phyloP scores from a whole-genome alignment of 2,329 filamentous ascomycete genomes.

The Hymenoscyphus linearis region DNA sequence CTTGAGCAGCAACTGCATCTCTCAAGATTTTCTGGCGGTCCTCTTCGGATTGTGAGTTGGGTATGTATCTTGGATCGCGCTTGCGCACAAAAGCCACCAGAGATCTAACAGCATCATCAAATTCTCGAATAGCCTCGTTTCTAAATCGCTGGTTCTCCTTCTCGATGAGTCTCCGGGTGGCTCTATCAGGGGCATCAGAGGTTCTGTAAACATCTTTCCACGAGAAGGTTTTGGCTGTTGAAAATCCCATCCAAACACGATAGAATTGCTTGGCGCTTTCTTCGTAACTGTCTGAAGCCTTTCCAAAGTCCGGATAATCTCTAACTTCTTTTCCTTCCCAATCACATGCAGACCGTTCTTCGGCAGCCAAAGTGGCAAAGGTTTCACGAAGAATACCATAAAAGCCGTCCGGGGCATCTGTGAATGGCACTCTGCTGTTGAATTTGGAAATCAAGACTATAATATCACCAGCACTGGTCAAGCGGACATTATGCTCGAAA shows the following conservation, averaged over 20 bases:
- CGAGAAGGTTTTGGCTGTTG: constrained; percentile 77
- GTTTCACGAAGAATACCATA: constrained; percentile 72
- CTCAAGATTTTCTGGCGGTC: constrained; percentile 75
- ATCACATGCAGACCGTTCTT: constrained; percentile 71
- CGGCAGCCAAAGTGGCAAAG: constrained; percentile 74
- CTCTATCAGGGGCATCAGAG: constrained; percentile 81
- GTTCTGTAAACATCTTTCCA: constrained; percentile 86
- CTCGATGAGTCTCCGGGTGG: constrained; percentile 79
- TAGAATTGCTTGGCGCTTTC: constrained; percentile 77
- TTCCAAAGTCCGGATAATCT: constrained; percentile 79
- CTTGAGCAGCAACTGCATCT: constrained; percentile 76
- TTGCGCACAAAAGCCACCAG: constrained; percentile 86
- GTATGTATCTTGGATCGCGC: constrained; percentile 78
- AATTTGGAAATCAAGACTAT: constrained; percentile 74
- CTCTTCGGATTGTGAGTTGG: constrained; percentile 70
- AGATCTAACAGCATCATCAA: constrained; percentile 86
- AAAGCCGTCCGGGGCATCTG: constrained; percentile 76
- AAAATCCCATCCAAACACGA: constrained; percentile 70
- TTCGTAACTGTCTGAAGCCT: constrained; percentile 70
- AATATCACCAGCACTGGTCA: constrained; percentile 79
- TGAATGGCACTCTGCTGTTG: constrained; percentile 70
- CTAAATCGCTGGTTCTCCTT: constrained; percentile 86
- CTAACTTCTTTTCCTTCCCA: constrained; percentile 56
- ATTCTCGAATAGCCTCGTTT: constrained; percentile 78
- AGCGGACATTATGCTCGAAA: constrained; percentile 62